Conservation (phyloP, 306 rosid genomes). For the Ammopiptanthus mongolicus region DNA sequence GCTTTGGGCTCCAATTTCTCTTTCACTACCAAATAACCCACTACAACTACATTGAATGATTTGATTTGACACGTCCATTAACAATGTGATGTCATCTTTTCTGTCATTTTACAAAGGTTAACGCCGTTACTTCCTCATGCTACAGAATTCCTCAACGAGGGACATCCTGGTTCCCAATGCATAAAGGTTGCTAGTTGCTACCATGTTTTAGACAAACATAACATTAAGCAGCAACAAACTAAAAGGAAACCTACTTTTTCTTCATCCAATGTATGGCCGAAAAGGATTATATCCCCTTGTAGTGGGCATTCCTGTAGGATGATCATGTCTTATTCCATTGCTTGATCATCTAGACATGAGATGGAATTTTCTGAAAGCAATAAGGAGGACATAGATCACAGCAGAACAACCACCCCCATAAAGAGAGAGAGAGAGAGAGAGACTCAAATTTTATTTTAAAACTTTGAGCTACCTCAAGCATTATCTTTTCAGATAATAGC, state of each 20-base stretch:
- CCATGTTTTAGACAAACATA: neutral
- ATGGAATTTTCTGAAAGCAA: neutral
- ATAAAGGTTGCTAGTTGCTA: neutral
- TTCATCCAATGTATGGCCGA: neutral
- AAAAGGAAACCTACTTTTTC: neutral
- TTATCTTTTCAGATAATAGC: slow-evolving; percentile 41
- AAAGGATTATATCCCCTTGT: neutral
- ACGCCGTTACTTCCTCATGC: neutral
- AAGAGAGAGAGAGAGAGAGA: neutral
- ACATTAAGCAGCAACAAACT: slow-evolving; percentile 3
- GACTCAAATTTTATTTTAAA: slow-evolving; percentile 6
- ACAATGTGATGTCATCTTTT: too few species aligned
- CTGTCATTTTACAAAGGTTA: neutral
- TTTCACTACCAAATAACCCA: too few species aligned
- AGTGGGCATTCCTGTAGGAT: neutral
- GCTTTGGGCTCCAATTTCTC: too few species aligned
- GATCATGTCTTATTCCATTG: slow-evolving; percentile 7
- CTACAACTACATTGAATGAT: too few species aligned
- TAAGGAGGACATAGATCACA: neutral
- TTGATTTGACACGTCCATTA: too few species aligned
- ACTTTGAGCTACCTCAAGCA: slow-evolving; percentile 28
- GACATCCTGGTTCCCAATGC: neutral
- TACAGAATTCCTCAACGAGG: neutral
- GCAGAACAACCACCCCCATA: neutral
- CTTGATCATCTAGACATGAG: neutral